These are phyloP conservation scores for Vitis rotundifolia DNA, from an alignment of 164 flowering plant genomes.

Conservation along the genomic window DNA sequence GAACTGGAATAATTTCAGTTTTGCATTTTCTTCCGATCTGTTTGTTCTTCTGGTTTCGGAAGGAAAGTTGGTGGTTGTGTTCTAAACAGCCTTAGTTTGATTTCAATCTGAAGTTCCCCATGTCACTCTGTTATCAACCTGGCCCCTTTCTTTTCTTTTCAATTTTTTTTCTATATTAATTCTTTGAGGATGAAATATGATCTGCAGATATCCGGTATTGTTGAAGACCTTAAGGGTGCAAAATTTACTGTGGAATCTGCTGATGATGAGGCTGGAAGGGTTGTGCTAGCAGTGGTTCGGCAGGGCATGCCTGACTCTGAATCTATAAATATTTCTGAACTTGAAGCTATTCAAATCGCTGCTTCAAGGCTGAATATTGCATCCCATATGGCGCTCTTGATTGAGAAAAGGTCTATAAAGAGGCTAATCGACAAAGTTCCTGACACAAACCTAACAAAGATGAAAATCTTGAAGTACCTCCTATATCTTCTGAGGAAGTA, in stretches of 20 bases:
- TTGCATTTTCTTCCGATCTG: too few species aligned
- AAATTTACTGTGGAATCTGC: slow-evolving; percentile 21
- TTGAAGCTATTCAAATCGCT: slow-evolving; percentile 18
- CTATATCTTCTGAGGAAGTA: slow-evolving; percentile 28
- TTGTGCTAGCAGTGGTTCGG: slow-evolving; percentile 13
- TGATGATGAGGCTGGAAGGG: slow-evolving; percentile 28
- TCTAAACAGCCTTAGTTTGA: too few species aligned
- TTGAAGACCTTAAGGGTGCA: slow-evolving; percentile 20
- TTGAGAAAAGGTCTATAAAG: slow-evolving; percentile 25
- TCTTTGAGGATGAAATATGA: background rate
- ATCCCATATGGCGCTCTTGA: slow-evolving; percentile 16
- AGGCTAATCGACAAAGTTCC: slow-evolving; percentile 4
- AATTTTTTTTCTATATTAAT: background rate
- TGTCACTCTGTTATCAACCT: background rate
- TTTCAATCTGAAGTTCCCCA: too few species aligned
- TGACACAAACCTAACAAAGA: slow-evolving; percentile 5
- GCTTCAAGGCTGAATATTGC: slow-evolving; percentile 19
- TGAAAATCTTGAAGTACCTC: slow-evolving; percentile 18
- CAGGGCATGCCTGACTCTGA: background rate
- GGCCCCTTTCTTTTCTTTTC: background rate
- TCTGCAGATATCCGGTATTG: slow-evolving; percentile 26
- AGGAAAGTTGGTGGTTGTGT: too few species aligned
- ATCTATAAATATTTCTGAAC: slow-evolving; percentile 9
- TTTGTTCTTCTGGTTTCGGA: too few species aligned
- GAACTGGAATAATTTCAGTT: too few species aligned